These are phyloP conservation scores for Pseudocercospora pini-densiflorae DNA, from an alignment of 2,329 filamentous ascomycete genomes.

Conservation along the genomic window DNA sequence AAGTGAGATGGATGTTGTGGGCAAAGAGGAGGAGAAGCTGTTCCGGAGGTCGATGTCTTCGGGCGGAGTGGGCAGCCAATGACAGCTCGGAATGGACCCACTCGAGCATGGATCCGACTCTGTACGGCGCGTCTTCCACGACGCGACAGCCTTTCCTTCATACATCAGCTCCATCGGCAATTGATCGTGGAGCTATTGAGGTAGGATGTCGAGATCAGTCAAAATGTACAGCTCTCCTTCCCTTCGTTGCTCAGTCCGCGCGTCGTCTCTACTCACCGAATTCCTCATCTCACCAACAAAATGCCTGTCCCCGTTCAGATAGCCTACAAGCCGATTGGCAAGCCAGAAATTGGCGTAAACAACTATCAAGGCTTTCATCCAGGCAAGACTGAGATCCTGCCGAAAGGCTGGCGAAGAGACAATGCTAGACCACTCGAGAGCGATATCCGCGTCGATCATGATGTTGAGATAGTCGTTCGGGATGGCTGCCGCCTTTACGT, in stretches of 20 bases:
- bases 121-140: background rate
- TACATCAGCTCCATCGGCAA: background rate
- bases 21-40: background rate
- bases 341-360: slow-evolving; percentile 46
- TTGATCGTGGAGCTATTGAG: background rate
- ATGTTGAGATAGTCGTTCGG: slow-evolving; percentile 49
- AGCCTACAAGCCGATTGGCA: slow-evolving; percentile 37
- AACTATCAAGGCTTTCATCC: slow-evolving; percentile 48
- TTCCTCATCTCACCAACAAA: background rate
- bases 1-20: background rate
- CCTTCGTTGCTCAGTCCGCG: too few species aligned
- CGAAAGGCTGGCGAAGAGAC: slow-evolving; percentile 45
- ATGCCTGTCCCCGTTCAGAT: slow-evolving; percentile 24
- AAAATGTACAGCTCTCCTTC: background rate
- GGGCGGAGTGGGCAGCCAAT: slow-evolving; percentile 7
- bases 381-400: slow-evolving; percentile 46
- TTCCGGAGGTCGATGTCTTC: background rate
- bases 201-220: background rate
- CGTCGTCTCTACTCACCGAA: background rate
- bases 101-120: background rate
- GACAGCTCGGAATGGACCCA: too few species aligned
- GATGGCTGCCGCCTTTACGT: slow-evolving; percentile 50
- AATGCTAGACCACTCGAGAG: slow-evolving; percentile 41
- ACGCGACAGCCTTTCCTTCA: background rate
- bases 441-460: slow-evolving; percentile 52